Percentiles rank a stretch among this genome's conserved stretches.
Evolutionary conservation across 1,139 yeast genomes (phyloP).

Genomic region (Yamadazyma conglobata): DNA sequence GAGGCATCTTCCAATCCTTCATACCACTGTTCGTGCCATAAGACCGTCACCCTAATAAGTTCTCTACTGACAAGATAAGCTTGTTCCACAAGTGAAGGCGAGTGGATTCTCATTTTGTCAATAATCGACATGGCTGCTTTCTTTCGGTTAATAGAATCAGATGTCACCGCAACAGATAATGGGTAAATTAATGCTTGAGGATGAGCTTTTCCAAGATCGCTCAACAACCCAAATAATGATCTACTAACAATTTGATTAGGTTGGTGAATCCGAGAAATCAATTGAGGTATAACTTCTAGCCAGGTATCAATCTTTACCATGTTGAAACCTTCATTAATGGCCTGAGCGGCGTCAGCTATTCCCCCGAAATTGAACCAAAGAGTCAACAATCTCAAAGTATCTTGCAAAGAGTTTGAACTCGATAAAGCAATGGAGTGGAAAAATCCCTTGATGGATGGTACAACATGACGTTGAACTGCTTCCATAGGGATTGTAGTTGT

Average conservation of each 20-base stretch:
- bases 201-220: slow-evolving; percentile 90
- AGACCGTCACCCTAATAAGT: slow-evolving; percentile 87
- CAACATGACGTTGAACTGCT: slow-evolving; percentile 78
- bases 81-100: slow-evolving; percentile 81
- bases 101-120: slow-evolving; percentile 88
- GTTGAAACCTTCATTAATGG: slow-evolving; percentile 86
- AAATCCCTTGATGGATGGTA: slow-evolving; percentile 93
- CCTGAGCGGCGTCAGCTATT: slow-evolving; percentile 82
- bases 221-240: slow-evolving; percentile 72
- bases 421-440: slow-evolving; percentile 92
- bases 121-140: slow-evolving; percentile 89
- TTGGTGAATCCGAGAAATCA: slow-evolving; percentile 94
- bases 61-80: slow-evolving; percentile 94
- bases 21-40: slow-evolving; percentile 99
- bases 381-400: slow-evolving; percentile 82
- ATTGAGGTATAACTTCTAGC: slow-evolving; percentile 93
- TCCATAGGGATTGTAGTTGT: slow-evolving; percentile 42
- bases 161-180: slow-evolving; percentile 90
- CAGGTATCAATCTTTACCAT: slow-evolving; percentile 90
- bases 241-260: slow-evolving; percentile 83
- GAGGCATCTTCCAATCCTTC: slow-evolving; percentile 98
- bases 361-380: slow-evolving; percentile 98
- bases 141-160: slow-evolving; percentile 86
- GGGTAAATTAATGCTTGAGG: slow-evolving; percentile 98
- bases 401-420: slow-evolving; percentile 83